Base-by-base conservation (phyloP, 768 basidiomycete species). In the Pleurotus citrinopileatus region DNA sequence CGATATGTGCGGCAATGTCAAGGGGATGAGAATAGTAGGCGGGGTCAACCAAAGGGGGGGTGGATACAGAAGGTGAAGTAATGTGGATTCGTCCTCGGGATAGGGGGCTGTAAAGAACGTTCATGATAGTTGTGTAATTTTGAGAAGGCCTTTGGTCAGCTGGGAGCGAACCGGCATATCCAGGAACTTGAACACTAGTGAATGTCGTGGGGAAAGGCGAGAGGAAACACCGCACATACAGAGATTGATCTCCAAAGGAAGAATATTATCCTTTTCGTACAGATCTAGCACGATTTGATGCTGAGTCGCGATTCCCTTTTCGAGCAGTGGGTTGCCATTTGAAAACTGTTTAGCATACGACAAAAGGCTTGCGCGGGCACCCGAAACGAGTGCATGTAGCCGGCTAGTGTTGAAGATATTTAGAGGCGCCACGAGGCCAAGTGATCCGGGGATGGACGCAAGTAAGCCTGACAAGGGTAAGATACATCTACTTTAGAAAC, bases 51-150 rank as follows among this genome's bases (percentile, higher is more conserved):
- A 64, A 61, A 0, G 82, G 80, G 20, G 68, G 56, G n/a, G 63
- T 61, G 55, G 71, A 72, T 1, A 74, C 67, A 59, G 72, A 61
- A 4, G 72, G 67, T 3, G 76, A 76, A 15, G 65, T 72, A 56
- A 81, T 76, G 42, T 76, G 70, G 20, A 80, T 70, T 5, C 69
- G 67, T 15, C 81, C 81, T 22, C 79, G 71, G 23, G 76, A 74
- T 46, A 75, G 65, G 0, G 76, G 76, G 13, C 59, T 61, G 43
- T 67, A 67, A 5, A 70, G 52, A 13, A 72, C 64, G 10, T 70
- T 63, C 53, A 66, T 69, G 40, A 71, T 60, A 2, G 70, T 56
- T 0, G 70, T 67, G 54, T 62, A 71, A 42, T 69, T 70, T 3
- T 55, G 53, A n/a, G 34, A 53, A 13, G 68, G 68, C 2, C 69